These are phyloP conservation scores for Vararia minispora DNA, from an alignment of 768 basidiomycete genomes.

Conservation along the genomic window DNA sequence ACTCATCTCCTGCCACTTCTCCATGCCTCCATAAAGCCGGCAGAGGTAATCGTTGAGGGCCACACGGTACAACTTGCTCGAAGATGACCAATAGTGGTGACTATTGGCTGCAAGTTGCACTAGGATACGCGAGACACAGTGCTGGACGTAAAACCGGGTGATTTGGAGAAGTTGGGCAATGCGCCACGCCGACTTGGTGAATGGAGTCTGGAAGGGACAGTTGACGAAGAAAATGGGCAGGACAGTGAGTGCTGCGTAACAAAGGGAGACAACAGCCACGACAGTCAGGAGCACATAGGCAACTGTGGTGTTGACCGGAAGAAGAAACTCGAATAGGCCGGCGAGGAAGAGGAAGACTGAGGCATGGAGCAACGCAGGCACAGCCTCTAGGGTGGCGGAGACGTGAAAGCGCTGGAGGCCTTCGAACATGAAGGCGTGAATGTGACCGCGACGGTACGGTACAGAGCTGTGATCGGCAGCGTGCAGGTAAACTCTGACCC, in stretches of 20 bases:
- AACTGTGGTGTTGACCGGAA: slow-evolving; percentile 7
- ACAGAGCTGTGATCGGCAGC: slow-evolving; percentile 1
- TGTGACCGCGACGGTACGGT: slow-evolving; percentile 2
- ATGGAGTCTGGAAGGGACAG: slow-evolving; percentile 12
- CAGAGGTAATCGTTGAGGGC: too few species aligned
- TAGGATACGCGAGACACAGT: too few species aligned
- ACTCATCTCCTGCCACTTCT: too few species aligned
- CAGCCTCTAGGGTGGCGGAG: slow-evolving; percentile 1
- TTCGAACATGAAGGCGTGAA: slow-evolving; percentile 5
- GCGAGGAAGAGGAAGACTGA: slow-evolving; percentile 11
- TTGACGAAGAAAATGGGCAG: slow-evolving; percentile 6
- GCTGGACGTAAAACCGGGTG: too few species aligned
- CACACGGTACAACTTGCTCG: too few species aligned
- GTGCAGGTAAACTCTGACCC: slow-evolving; percentile 7
- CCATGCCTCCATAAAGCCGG: too few species aligned
- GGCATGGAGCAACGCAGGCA: slow-evolving; percentile 9
- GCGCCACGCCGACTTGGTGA: slow-evolving; percentile 6
- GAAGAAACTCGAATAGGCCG: slow-evolving; percentile 10
- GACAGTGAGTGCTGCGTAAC: slow-evolving; percentile 6
- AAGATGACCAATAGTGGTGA: too few species aligned
- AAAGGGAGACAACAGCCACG: neutral
- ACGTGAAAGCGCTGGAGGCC: slow-evolving; percentile 7
- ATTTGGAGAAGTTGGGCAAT: too few species aligned
- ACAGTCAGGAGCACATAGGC: slow-evolving; percentile 5
- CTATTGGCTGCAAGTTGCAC: too few species aligned